Conservation (phyloP, 352 stramenopile species). For the Peronospora destructor region DNA sequence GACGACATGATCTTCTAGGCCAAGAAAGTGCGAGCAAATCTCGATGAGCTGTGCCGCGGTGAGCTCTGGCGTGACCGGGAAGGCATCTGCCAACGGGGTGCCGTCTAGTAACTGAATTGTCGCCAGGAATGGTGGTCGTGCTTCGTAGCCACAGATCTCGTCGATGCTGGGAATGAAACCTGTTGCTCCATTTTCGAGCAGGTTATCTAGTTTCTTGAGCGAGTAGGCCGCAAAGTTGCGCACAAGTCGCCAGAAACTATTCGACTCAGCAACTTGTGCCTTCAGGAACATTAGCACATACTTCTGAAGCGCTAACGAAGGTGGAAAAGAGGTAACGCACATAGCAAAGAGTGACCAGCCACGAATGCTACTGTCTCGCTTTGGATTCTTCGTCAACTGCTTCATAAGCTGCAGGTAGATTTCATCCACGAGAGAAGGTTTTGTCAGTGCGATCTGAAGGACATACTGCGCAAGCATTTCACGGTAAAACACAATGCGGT, state of each 20-base stretch:
- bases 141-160: constrained; percentile 91
- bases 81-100: constrained; percentile 83
- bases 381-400: constrained; percentile 89
- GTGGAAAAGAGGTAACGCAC: constrained; percentile 88
- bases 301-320: constrained; percentile 80
- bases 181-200: constrained; percentile 80
- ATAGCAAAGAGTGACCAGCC: constrained; percentile 92
- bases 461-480: constrained; percentile 92
- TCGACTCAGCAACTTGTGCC: constrained; percentile 60
- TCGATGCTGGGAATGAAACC: constrained; percentile 92
- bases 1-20: constrained; percentile 82
- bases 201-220: constrained; percentile 87
- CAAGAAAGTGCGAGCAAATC: constrained; percentile 89
- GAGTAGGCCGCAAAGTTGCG: constrained; percentile 89
- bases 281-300: constrained; percentile 90
- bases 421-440: constrained; percentile 87
- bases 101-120: constrained; percentile 91
- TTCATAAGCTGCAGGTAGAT: constrained; percentile 93
- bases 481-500: constrained; percentile 90
- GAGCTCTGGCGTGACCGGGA: constrained; percentile 90
- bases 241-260: constrained; percentile 70
- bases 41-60: constrained; percentile 87
- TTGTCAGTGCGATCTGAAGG: constrained; percentile 86
- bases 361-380: constrained; percentile 84
- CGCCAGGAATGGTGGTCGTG: constrained; percentile 88